Evolutionary conservation across 2,329 filamentous ascomycete species (phyloP), one percentile per base, ranked within the genome.

Genomic region (Pestalotiopsis sp.): DNA sequence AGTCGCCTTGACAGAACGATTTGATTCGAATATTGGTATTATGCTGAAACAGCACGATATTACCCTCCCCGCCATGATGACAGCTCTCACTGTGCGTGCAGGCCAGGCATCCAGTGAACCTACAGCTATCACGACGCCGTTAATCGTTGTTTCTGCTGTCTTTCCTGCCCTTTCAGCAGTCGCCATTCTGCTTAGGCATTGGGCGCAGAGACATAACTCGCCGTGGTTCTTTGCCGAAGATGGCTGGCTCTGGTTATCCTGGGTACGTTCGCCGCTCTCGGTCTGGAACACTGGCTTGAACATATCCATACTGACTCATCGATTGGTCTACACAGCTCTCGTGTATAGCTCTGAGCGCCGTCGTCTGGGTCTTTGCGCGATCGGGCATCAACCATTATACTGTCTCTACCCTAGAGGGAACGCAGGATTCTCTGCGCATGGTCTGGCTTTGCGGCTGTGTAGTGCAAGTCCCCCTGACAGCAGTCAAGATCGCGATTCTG

Each of bases 401-500:
- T 3, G 62, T 70, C 27, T 61, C 67, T 17, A 27, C 27, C 11
- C 17, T 39, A 5, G 12, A 27, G 4, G 68, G 66, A 7, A 64
- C 66, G 1, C 66, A 36, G 23, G 31, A 61, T 14, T 70, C 66
- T 20, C 41, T 68, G 12, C 14, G 56, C 36, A 57, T 57, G 52
- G n/a, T 57, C n/a, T 41, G 45, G 64, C 23, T 68, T 49, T 5
- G 7, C 62, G 36, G 20, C 41, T 17, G 58, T 23, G 2, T 62
- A 4, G 20, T n/a, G 60, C 49, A 20, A 3, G 20, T 65, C 3
- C 31, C 71, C 7, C 31, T 72, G 13, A 59, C 69, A 2, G 4
- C 58, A 2, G 71, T 72, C 12, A 72, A 71, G 36, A 72, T 72
- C 3, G 36, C 66, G 13, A 65, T 72, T 7, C 52, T 72, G 7